These are phyloP conservation scores for Eustoma russellianum DNA, from an alignment of 257 asterid species.

Conservation along the genomic window DNA sequence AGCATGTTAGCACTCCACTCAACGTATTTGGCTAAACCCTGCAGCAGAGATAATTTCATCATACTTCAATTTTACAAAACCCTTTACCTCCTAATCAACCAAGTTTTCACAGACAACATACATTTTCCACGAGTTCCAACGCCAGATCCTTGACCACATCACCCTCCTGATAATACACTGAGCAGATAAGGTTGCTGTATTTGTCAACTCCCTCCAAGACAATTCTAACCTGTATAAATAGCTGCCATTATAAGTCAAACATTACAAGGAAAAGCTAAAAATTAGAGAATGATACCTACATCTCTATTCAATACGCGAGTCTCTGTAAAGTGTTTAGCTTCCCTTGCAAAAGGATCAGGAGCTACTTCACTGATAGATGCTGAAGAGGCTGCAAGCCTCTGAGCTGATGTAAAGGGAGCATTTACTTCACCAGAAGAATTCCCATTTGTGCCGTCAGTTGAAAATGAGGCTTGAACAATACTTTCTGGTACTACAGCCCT, in stretches of 20 bases:
- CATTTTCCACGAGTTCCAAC: constrained; percentile 82
- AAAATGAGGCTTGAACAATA: constrained; percentile 26
- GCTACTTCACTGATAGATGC: constrained; percentile 54
- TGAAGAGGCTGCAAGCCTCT: constrained; percentile 68
- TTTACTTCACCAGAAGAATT: constrained; percentile 43
- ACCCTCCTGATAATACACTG: constrained; percentile 85
- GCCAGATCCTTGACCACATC: constrained; percentile 86
- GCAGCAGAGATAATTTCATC: constrained; percentile 6
- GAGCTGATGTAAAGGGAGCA: constrained; percentile 84
- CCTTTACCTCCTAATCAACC: neutral
- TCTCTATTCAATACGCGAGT: constrained; percentile 87
- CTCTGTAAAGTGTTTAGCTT: constrained; percentile 96
- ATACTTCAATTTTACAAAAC: neutral
- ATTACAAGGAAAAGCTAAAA: neutral
- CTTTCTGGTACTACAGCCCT: constrained; percentile 46
- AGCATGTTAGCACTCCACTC: constrained; percentile 87
- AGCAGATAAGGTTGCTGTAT: constrained; percentile 76
- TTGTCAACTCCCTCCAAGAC: constrained; percentile 96
- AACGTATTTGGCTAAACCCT: constrained; percentile 86
- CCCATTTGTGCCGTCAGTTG: constrained; percentile 63
- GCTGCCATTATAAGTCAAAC: constrained; percentile 1
- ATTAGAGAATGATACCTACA: constrained; percentile 32
- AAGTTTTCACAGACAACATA: constrained; percentile 18
- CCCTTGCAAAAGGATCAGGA: constrained; percentile 85
- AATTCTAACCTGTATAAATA: constrained; percentile 65